Evolutionary conservation across 2,329 filamentous ascomycete genomes (phyloP).

Genomic region (Coleophoma eucalyptorum): DNA sequence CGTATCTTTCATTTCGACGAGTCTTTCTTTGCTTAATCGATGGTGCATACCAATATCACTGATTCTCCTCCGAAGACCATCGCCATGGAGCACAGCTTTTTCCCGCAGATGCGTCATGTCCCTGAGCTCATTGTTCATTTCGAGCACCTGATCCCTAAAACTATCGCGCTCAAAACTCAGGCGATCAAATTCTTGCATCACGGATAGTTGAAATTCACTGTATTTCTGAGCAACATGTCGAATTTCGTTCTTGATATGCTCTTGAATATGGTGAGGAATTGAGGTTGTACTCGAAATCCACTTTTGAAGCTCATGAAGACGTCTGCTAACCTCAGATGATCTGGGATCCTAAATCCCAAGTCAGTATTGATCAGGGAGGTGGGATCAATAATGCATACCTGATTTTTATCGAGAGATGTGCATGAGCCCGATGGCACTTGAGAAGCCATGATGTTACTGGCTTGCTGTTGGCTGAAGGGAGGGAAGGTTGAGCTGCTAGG

Average conservation of each 20-base stretch:
- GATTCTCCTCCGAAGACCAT: no score
- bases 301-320: neutral
- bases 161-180: slow-evolving; percentile 4
- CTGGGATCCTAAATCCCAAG: neutral
- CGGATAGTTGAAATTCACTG: neutral
- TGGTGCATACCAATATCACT: no score
- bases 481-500: neutral
- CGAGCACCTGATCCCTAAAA: slow-evolving; percentile 1
- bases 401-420: no score
- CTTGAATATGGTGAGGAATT: slow-evolving; percentile 2
- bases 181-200: slow-evolving; percentile 4
- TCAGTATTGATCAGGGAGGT: neutral
- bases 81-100: no score
- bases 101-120: neutral
- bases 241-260: neutral
- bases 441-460: no score
- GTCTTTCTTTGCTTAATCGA: no score
- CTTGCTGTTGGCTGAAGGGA: neutral
- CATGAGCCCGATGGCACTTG: no score
- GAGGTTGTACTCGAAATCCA: neutral
- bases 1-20: no score
- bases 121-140: slow-evolving; percentile 2
- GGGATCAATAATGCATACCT: no score
- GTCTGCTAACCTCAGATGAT: neutral
- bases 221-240: slow-evolving; percentile 3